Percentiles rank a stretch among this genome's conserved stretches.
These are phyloP conservation scores for Hypoxylon sp. DNA, from an alignment of 2,329 filamentous ascomycete genomes.

Conservation along the genomic window DNA sequence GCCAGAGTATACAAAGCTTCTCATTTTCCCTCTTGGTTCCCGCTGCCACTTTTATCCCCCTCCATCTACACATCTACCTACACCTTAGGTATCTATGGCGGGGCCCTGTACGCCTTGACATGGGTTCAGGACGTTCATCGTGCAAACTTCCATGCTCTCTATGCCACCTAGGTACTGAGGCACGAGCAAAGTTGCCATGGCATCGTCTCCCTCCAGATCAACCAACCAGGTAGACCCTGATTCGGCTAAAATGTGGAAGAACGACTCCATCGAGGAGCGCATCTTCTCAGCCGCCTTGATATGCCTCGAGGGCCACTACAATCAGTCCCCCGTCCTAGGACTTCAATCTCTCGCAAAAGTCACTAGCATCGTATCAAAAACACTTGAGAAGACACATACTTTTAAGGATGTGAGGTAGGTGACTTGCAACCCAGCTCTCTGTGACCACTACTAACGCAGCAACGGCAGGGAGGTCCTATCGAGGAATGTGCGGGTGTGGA, in stretches of 20 bases:
- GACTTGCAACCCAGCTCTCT: background rate
- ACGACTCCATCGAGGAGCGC: slow-evolving; percentile 73
- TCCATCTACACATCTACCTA: background rate
- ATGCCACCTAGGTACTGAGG: background rate
- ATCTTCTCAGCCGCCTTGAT: slow-evolving; percentile 73
- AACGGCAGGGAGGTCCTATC: slow-evolving; percentile 69
- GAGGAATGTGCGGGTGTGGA: slow-evolving; percentile 75
- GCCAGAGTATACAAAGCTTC: background rate
- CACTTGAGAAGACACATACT: slow-evolving; percentile 74
- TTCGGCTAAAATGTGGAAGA: slow-evolving; percentile 51
- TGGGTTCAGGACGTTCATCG: slow-evolving; percentile 50
- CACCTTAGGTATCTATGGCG: slow-evolving; percentile 11
- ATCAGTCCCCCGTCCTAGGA: slow-evolving; percentile 70
- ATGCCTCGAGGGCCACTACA: slow-evolving; percentile 74
- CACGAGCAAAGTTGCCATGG: slow-evolving; percentile 38
- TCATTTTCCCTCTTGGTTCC: background rate
- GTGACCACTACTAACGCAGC: slow-evolving; percentile 2
- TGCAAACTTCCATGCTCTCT: slow-evolving; percentile 7
- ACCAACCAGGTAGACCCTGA: slow-evolving; percentile 46
- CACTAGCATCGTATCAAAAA: slow-evolving; percentile 70
- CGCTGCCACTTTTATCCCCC: background rate
- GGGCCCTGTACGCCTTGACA: slow-evolving; percentile 19
- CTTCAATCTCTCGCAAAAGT: slow-evolving; percentile 68
- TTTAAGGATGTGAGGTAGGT: slow-evolving; percentile 71
- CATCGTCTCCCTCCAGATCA: slow-evolving; percentile 36